Evolutionary conservation across 805 yeast genomes (phyloP).

Genomic region (Spathaspora passalidarum): DNA sequence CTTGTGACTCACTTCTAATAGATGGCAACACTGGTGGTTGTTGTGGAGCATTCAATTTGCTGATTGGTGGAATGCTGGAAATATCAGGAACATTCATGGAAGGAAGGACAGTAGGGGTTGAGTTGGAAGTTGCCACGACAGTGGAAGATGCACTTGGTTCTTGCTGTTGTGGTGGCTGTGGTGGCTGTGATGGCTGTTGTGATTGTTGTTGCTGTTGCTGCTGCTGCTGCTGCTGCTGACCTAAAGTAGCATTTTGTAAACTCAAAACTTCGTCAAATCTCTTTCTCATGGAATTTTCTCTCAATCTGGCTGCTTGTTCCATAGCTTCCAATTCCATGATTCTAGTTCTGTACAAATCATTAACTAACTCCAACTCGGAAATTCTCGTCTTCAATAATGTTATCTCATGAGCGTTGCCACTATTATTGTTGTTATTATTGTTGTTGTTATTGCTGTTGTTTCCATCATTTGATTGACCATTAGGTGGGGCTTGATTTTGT

Average conservation of each 20-base stretch:
- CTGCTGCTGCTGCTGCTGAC: not conserved
- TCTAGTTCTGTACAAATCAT: slow-evolving; percentile 80
- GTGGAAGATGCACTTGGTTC: not conserved
- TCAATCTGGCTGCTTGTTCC: slow-evolving; percentile 53
- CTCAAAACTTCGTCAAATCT: slow-evolving; percentile 41
- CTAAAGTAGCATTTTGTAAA: slow-evolving; percentile 7
- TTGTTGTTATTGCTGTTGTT: slow-evolving; percentile 10
- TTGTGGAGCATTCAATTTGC: not conserved
- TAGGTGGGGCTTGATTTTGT: slow-evolving; percentile 9
- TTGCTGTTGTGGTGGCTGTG: not conserved
- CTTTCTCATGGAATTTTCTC: slow-evolving; percentile 47
- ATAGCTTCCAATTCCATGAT: slow-evolving; percentile 77
- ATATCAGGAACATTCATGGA: slow-evolving; percentile 1
- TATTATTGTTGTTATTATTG: slow-evolving; percentile 11
- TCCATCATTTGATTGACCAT: slow-evolving; percentile 6
- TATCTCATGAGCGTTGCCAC: slow-evolving; percentile 23
- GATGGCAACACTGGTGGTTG: slow-evolving; percentile 5
- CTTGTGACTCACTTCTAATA: slow-evolving; percentile 2
- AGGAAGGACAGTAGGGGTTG: slow-evolving; percentile 1
- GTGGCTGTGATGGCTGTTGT: not conserved
- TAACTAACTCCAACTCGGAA: slow-evolving; percentile 84
- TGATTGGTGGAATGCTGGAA: not conserved
- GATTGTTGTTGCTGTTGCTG: not conserved
- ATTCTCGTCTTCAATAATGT: slow-evolving; percentile 66
- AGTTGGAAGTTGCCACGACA: not conserved